A percentile compares a stretch with the other conserved stretches of the same genome.
These are phyloP conservation scores for Jacaranda copaia DNA, from an alignment of 257 asterid species.

Conservation along the genomic window DNA sequence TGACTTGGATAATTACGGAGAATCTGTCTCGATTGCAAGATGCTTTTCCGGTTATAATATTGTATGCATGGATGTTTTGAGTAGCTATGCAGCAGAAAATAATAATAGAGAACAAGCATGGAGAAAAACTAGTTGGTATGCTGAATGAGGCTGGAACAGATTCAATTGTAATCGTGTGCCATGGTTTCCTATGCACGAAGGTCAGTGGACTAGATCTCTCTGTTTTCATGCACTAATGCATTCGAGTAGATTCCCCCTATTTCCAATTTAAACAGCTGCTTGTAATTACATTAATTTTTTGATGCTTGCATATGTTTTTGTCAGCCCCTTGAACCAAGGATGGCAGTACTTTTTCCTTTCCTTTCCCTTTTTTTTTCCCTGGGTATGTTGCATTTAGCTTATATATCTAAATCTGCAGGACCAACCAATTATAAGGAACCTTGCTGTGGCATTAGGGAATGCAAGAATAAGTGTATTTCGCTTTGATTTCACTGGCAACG, in stretches of 20 bases:
- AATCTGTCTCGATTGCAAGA: neutral
- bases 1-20: neutral
- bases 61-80: neutral
- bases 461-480: constrained; percentile 20
- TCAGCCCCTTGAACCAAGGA: no score
- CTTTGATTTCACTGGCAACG: constrained; percentile 23
- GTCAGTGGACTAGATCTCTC: neutral
- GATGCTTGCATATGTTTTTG: neutral
- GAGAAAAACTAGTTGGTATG: neutral
- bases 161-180: neutral
- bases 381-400: neutral
- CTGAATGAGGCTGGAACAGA: neutral
- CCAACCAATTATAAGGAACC: neutral
- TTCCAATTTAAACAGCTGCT: neutral
- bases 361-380: no score
- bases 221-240: neutral
- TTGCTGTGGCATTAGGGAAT: constrained; percentile 7
- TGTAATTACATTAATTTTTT: neutral
- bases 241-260: neutral
- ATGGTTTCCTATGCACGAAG: neutral
- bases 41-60: neutral
- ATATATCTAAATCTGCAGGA: neutral
- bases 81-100: constrained; percentile 4
- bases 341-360: no score
- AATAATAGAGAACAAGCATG: neutral